These are phyloP conservation scores for Excoecaria agallocha DNA, from an alignment of 345 rosid genomes.

Conservation along the genomic window DNA sequence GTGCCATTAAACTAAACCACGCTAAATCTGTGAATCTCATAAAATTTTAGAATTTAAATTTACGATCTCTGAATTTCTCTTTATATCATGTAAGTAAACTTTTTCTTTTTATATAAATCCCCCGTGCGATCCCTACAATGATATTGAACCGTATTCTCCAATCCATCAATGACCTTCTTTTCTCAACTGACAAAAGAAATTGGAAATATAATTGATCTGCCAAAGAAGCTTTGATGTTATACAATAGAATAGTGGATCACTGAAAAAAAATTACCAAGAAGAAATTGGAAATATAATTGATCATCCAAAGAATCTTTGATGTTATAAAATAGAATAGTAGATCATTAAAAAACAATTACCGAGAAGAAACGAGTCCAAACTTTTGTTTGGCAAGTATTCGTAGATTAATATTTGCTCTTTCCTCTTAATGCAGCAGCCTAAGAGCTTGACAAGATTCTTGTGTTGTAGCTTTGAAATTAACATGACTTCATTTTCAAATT, in stretches of 20 bases:
- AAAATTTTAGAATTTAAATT: no score
- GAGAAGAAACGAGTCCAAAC: conserved; percentile 20
- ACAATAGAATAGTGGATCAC: neutral
- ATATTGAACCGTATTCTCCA: conserved; percentile 34
- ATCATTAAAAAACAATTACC: neutral
- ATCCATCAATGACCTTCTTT: conserved; percentile 9
- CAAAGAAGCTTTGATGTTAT: neutral
- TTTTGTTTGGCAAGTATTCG: conserved; percentile 22
- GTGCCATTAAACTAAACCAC: no score
- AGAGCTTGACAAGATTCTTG: conserved; percentile 22
- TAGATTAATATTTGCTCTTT: conserved; percentile 19
- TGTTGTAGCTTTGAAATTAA: conserved; percentile 26
- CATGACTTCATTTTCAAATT: conserved; percentile 19
- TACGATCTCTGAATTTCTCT: no score
- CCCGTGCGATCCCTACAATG: no score
- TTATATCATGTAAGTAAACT: no score
- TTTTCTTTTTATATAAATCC: no score
- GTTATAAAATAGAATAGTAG: neutral
- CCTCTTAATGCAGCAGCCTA: conserved; percentile 21
- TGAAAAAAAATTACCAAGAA: no score
- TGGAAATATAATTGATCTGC: neutral
- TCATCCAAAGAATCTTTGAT: neutral
- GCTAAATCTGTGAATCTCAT: no score
- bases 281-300: neutral
- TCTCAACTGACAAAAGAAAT: neutral